phyloP scores from a whole-genome alignment of 176 grass and related monocot species.

The Ampelocalamus luodianensis region DNA sequence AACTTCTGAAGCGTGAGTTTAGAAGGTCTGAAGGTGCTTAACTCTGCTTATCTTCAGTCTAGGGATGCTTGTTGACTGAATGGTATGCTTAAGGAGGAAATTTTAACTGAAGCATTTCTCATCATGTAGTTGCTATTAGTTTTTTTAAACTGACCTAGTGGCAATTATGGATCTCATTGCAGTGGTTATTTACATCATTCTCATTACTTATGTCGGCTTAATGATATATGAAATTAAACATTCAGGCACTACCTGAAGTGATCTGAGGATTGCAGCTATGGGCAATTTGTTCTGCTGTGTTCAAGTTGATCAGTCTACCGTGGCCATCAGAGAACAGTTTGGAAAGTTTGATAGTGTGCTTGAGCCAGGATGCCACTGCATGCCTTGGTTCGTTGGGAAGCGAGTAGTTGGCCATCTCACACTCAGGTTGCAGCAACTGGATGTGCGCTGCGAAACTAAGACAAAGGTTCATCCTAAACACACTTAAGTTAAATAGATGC shows the following conservation, averaged over 20 bases:
- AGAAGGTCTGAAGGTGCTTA: background rate
- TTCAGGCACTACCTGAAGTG: conserved; percentile 36
- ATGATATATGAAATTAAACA: conserved; percentile 27
- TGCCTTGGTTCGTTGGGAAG: conserved; percentile 40
- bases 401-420: conserved; percentile 47
- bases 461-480: conserved; percentile 42
- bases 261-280: conserved; percentile 26
- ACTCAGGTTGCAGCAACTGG: conserved; percentile 66
- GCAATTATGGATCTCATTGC: background rate
- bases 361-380: conserved; percentile 55
- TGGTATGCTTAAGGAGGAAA: background rate
- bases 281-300: conserved; percentile 47
- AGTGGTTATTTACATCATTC: background rate
- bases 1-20: background rate
- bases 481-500: background rate
- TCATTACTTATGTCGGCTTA: conserved; percentile 19
- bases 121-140: background rate
- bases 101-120: background rate
- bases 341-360: conserved; percentile 56
- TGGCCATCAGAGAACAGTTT: conserved; percentile 51
- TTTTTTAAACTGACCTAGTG: background rate
- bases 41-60: background rate
- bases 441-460: conserved; percentile 75
- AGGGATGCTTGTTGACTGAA: background rate
- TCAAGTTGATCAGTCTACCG: conserved; percentile 52